phyloP scores from a whole-genome alignment of 139 green algal genomes.

The Diplosphaera chodatii region DNA sequence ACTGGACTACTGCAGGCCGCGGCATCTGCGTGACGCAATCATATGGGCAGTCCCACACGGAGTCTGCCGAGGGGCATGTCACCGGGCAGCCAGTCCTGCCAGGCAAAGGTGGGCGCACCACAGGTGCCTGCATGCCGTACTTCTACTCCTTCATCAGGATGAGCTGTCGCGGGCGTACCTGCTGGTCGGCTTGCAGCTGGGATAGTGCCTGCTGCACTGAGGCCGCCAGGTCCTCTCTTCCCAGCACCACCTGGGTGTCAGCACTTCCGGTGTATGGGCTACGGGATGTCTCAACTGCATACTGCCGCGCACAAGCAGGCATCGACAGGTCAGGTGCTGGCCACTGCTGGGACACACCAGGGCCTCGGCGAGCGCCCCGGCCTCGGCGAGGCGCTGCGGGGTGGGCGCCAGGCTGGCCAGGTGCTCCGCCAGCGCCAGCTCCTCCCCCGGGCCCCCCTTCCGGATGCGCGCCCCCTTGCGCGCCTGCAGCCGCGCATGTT shows the following conservation, averaged over 20 bases:
- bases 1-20: too few relatives aligned
- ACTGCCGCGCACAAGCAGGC: too few relatives aligned
- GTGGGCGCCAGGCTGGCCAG: conserved; percentile 28
- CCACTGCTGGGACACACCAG: too few relatives aligned
- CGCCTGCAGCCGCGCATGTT: background rate
- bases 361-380: conserved; percentile 61
- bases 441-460: conserved; percentile 65
- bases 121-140: too few relatives aligned
- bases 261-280: too few relatives aligned
- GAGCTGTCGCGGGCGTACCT: background rate
- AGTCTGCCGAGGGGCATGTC: too few relatives aligned
- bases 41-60: too few relatives aligned
- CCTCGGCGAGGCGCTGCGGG: conserved; percentile 11
- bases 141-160: background rate
- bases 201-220: conserved; percentile 60
- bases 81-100: too few relatives aligned
- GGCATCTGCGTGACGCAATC: too few relatives aligned
- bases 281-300: too few relatives aligned
- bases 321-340: too few relatives aligned
- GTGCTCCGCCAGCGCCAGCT: conserved; percentile 54
- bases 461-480: conserved; percentile 29
- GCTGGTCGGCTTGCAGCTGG: conserved; percentile 23
- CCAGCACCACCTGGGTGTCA: conserved; percentile 41
- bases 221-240: conserved; percentile 57
- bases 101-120: too few relatives aligned